These are phyloP conservation scores for Cyclotella baltica DNA, from an alignment of 108 stramenopile species.

Conservation along the genomic window DNA sequence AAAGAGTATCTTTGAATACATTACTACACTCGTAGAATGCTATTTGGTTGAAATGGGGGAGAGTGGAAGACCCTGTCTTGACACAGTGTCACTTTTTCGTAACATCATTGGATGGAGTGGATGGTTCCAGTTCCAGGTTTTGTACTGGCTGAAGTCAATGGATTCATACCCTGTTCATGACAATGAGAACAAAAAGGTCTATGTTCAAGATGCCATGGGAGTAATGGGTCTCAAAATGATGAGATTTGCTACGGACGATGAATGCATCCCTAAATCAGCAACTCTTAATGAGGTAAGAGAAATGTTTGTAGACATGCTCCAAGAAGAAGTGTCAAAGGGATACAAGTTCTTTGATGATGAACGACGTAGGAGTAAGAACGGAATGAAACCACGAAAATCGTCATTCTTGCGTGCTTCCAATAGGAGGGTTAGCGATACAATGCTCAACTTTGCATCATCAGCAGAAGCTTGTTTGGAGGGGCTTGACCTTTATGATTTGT, in stretches of 20 bases:
- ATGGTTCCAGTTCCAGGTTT: conserved; percentile 26
- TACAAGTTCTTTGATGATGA: no score
- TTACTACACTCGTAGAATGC: conserved; percentile 31
- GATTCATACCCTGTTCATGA: conserved; percentile 35
- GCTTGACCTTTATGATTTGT: no score
- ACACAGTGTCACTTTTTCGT: conserved; percentile 19
- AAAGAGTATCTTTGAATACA: conserved; percentile 13
- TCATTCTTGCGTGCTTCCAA: conserved; percentile 31
- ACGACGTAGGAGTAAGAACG: background rate
- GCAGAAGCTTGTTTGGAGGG: no score
- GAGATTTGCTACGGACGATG: conserved; percentile 25
- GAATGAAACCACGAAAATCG: conserved; percentile 25
- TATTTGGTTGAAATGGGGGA: conserved; percentile 35
- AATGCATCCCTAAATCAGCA: conserved; percentile 26
- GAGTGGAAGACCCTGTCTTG: conserved; percentile 20
- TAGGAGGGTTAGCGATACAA: conserved; percentile 36
- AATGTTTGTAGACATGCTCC: conserved; percentile 9
- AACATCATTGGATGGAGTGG: conserved; percentile 38
- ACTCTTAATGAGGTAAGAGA: conserved; percentile 10
- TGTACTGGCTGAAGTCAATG: conserved; percentile 19
- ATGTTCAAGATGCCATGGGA: conserved; percentile 39
- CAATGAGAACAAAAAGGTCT: conserved; percentile 9
- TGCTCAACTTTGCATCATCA: conserved; percentile 7
- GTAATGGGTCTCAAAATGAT: conserved; percentile 43
- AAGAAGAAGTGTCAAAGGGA: conserved; percentile 29